These are phyloP conservation scores for Fusarium succisae DNA, from an alignment of 2,329 filamentous ascomycete genomes.

Conservation along the genomic window DNA sequence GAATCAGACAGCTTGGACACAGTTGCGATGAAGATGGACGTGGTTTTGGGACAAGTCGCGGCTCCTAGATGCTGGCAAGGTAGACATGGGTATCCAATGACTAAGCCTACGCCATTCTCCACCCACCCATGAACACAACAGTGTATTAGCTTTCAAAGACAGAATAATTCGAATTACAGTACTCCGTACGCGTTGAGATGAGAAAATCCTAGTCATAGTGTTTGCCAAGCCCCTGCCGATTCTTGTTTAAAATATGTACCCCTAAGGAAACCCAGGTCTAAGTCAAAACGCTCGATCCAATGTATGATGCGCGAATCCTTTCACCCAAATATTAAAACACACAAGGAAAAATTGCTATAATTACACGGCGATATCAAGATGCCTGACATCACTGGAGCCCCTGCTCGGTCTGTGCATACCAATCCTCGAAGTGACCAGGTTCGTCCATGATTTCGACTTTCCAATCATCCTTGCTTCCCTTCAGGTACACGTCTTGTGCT, in stretches of 20 bases:
- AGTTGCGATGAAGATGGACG: constrained; percentile 2
- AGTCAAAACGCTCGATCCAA: constrained; percentile 15
- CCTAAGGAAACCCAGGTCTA: constrained; percentile 22
- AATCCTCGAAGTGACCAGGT: constrained; percentile 45
- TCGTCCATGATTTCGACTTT: constrained; percentile 48
- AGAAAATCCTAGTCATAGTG: not conserved
- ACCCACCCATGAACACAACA: not conserved
- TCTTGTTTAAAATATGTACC: not conserved
- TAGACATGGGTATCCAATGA: constrained; percentile 29
- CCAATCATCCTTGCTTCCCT: constrained; percentile 49
- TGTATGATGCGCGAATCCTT: constrained; percentile 13
- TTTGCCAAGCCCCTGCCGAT: not conserved
- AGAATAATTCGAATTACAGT: not conserved
- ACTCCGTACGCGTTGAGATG: not conserved
- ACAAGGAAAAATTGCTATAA: constrained; percentile 13
- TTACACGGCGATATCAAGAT: not conserved
- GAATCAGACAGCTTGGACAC: constrained; percentile 2
- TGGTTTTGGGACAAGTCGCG: constrained; percentile 36
- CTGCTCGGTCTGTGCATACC: constrained; percentile 45
- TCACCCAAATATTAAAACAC: constrained; percentile 1
- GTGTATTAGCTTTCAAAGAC: not conserved
- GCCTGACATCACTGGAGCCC: constrained; percentile 17
- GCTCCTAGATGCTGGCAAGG: constrained; percentile 18
- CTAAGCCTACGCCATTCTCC: constrained; percentile 27
- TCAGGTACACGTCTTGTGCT: constrained; percentile 45